Evolutionary conservation across 2,329 filamentous ascomycete genomes (phyloP), one percentile per base, ranked within the genome.

Genomic region (Calonectria pteridis): DNA sequence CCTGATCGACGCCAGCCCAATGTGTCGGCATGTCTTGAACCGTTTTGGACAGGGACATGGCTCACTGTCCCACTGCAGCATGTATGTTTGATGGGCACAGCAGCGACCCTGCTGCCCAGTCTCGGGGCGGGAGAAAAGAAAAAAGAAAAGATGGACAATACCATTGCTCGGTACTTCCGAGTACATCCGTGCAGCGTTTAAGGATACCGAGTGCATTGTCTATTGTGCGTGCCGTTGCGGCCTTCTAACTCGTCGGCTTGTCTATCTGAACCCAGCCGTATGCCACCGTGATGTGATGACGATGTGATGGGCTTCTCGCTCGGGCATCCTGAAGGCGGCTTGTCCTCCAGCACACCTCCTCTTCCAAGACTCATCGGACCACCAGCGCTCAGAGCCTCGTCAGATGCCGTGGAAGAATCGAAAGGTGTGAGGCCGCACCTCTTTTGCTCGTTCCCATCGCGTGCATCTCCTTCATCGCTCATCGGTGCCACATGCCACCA

Each of bases 391-490:
- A 72, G 69, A 74, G 73, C 73, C 77, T 80, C 79, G 77, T 80
- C 78, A 80, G 77, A 80, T 80, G 53, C 75, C 33, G 66, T 53
- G 46, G 49, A 49, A 73, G 64, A 80, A 80, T 80, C 79, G 79
- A 80, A 80, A 70, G 79, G 75, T 80, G 73, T 63, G 65, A 76
- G 73, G 69, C 75, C 69, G 75, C 71, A 66, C 72, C 65, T 75
- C 70, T 75, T 58, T 63, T 69, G 72, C 67, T 31, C 23, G n/a
- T 20, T 62, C 40, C 71, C 37, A 71, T 55, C 16, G 14, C n/a
- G 29, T 49, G 59, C 58, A 64, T 69, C 59, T 69, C 55, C 69
- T 49, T 9, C 70, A 35, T 69, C 58, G 37, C 49, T 35, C 63
- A 64, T 68, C 65, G 28, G 58, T 58, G 62, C 53, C 58, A 58